A percentile compares a stretch with the other conserved stretches of the same genome.
Evolutionary conservation across 805 yeast species (phyloP).

Genomic region (Candida tammaniensis): DNA sequence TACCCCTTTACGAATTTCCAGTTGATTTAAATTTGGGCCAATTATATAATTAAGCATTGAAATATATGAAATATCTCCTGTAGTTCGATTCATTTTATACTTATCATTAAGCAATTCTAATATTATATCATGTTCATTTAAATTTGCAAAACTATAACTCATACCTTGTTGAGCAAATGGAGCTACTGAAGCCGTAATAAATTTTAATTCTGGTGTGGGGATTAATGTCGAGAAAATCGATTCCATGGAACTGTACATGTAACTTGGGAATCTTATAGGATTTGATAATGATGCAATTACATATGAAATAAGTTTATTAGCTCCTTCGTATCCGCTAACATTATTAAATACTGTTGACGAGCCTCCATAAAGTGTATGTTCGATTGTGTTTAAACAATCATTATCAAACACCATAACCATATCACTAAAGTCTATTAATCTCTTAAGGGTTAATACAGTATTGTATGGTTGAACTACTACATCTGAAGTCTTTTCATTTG

Average conservation of each 20-base stretch:
- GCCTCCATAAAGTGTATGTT: slow-evolving; percentile 42
- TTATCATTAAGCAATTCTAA: slow-evolving; percentile 78
- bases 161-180: slow-evolving; percentile 46
- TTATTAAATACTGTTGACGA: slow-evolving; percentile 8
- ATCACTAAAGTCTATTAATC: slow-evolving; percentile 83
- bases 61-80: slow-evolving; percentile 49
- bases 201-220: slow-evolving; percentile 76
- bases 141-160: slow-evolving; percentile 55
- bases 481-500: slow-evolving; percentile 73
- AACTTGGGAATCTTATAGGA: slow-evolving; percentile 86
- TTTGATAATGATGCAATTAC: slow-evolving; percentile 83
- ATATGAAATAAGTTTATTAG: slow-evolving; percentile 82
- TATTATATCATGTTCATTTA: slow-evolving; percentile 82
- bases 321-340: slow-evolving; percentile 60
- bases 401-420: slow-evolving; percentile 89
- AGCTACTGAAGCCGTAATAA: slow-evolving; percentile 38
- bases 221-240: slow-evolving; percentile 78
- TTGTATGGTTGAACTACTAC: slow-evolving; percentile 99
- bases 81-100: slow-evolving; percentile 62
- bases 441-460: slow-evolving; percentile 73
- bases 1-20: slow-evolving; percentile 68
- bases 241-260: slow-evolving; percentile 82
- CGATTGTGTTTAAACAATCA: slow-evolving; percentile 73
- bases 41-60: slow-evolving; percentile 67
- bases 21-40: slow-evolving; percentile 61